Evolutionary conservation across 768 basidiomycete genomes (phyloP).

Genomic region (Tricholoma terreum): DNA sequence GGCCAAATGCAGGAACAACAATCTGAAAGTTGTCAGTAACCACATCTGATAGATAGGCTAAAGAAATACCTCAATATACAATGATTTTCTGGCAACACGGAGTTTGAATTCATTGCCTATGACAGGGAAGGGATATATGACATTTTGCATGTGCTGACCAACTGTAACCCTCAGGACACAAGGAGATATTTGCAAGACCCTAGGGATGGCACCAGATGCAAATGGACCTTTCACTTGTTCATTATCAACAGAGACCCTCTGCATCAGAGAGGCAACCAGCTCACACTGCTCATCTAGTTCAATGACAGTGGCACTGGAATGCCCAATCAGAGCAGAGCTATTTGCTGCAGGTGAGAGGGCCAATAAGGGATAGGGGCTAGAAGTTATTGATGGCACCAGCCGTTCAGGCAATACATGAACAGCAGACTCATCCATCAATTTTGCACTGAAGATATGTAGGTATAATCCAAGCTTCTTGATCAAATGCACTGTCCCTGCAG

Average conservation of each 20-base stretch:
- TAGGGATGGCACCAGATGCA: slow-evolving; percentile 12
- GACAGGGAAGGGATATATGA: slow-evolving; percentile 43
- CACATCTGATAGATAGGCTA: no score
- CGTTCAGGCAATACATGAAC: slow-evolving; percentile 25
- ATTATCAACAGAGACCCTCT: slow-evolving; percentile 11
- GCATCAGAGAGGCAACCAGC: slow-evolving; percentile 11
- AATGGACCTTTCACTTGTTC: slow-evolving; percentile 11
- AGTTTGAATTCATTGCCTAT: slow-evolving; percentile 33
- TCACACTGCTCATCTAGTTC: slow-evolving; percentile 25
- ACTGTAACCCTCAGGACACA: slow-evolving; percentile 8
- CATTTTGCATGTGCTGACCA: neutral
- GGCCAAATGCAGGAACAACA: no score
- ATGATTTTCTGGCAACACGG: slow-evolving; percentile 53
- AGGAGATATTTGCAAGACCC: slow-evolving; percentile 5
- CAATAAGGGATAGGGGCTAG: slow-evolving; percentile 3
- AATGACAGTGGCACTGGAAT: slow-evolving; percentile 8
- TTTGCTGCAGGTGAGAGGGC: neutral
- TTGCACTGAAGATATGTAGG: slow-evolving; percentile 26
- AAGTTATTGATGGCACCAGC: no score
- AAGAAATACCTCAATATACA: slow-evolving; percentile 47
- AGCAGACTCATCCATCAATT: slow-evolving; percentile 23
- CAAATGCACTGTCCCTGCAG: slow-evolving; percentile 15
- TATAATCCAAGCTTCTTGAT: slow-evolving; percentile 20
- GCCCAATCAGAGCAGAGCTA: slow-evolving; percentile 13
- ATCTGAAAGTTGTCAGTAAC: no score